Conservation (phyloP, 495 filamentous ascomycete genomes). For the Hyaloscypha hepaticicola region DNA sequence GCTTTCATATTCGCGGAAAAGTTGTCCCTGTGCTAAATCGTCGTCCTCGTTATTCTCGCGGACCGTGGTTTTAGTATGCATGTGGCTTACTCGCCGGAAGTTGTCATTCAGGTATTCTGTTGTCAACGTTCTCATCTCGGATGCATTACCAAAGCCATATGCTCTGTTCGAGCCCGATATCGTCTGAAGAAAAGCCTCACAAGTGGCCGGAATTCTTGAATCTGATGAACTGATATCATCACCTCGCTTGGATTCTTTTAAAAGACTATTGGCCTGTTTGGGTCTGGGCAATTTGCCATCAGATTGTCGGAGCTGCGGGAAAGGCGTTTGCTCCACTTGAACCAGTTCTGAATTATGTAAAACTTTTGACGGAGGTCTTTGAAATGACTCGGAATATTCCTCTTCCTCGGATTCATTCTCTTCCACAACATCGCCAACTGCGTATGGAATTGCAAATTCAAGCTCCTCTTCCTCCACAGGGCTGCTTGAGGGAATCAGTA, state of each 20-base stretch:
- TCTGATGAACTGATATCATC: conserved; percentile 21
- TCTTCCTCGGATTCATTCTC: conserved; percentile 27
- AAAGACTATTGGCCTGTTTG: background rate
- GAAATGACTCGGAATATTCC: conserved; percentile 9
- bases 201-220: conserved; percentile 26
- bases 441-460: conserved; percentile 51
- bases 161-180: background rate
- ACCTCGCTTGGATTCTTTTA: background rate
- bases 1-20: background rate
- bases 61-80: background rate
- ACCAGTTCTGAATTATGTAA: conserved; percentile 5
- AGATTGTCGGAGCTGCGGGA: background rate
- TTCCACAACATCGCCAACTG: conserved; percentile 39
- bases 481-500: conserved; percentile 34
- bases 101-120: background rate
- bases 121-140: background rate
- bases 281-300: background rate
- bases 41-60: conserved; percentile 3
- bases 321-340: conserved; percentile 28
- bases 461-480: conserved; percentile 50
- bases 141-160: background rate
- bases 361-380: conserved; percentile 22
- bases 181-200: conserved; percentile 11
- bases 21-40: background rate
- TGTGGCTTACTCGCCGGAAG: background rate